Evolutionary conservation across 1,284 basidiomycete genomes (phyloP), one percentile per base, ranked within the genome.

Genomic region (Gomphus bonarii): DNA sequence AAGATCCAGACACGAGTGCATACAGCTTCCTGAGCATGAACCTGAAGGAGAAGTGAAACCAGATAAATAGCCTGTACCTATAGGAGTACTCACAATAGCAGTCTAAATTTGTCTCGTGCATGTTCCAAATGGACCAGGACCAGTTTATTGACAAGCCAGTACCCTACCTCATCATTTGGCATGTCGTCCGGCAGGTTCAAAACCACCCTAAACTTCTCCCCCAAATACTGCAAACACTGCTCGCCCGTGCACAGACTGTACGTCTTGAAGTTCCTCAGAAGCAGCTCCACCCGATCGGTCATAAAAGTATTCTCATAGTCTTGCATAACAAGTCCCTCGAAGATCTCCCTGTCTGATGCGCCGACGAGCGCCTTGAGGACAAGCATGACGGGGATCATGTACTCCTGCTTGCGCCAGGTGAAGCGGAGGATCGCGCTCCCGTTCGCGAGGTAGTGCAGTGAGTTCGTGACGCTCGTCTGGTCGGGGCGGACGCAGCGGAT

Each of bases 11-110:
- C 12, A 99, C 94, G 50, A 95, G 76, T 6, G 92, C 82, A 67
- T 95, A 99, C 22, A 99, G 77, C 74, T 99, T 99, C 64, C 93
- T 88, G 44, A 99, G 78, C 97, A 99, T 99, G 74, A 95, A 98
- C 51, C 93, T 93, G 57, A 16, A 25, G 20, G 22, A 10, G 25
- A 47, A 58, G 52, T 1, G 28, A 55, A 28, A 48, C 12, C 2
- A 38, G 25, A 28, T 35, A 35, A 35, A 12, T 4, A 35, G 12
- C 33, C 33, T 35, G 2, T 35, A 3, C 12, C 12, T 12, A 12
- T 30, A 36, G 22, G 35, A 14, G 35, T 0, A 74, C 88, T 71
- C 65, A 95, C 88, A 97, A 71, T n/a, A 99, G 81, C 84, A 98
- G 85, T 52, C 91, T 81, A 73, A 95, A 98, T 73, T 99, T 99